Base-by-base conservation (phyloP, 106 monocot species). In the Posidonia australis region DNA sequence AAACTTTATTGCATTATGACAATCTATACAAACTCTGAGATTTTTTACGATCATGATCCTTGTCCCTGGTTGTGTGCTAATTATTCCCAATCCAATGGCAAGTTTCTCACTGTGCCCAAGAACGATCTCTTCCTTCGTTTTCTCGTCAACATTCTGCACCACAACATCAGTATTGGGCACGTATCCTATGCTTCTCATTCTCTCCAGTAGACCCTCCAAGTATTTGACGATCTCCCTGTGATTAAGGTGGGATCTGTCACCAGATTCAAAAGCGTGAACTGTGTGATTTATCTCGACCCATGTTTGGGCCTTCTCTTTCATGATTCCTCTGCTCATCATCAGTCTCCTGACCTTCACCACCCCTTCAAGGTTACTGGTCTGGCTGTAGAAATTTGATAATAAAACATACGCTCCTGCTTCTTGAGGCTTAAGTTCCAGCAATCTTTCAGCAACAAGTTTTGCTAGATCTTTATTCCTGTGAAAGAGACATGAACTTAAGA, bases 31-130 rank as follows among this genome's bases (percentile, higher is more conserved):
- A 10, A 89, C 64, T 46, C 82, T 48, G 36, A 89, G 61, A 61
- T 89, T 85, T 75, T 89, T 89, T 62, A 77, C 82, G 36, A 85
- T 77, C 29, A 78, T 68, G 67, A 85, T 80, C 19, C 70, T 74
- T 67, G 79, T 82, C 6, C 69, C 44, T 7, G 44, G 29, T 23
- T 79, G 77, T 32, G 62, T 67, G 51, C 73, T 73, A n/a, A 76
- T 75, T 3, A 89, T 66, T 12, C 78, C 79, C 58, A 89, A 84
- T 9, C 78, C 74, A 44, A 89, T 68, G 4, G 89, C 84, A 26
- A 89, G 79, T 58, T 83, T 89, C 72, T 89, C 82, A 24, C 80
- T 89, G 51, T 89, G 89, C 41, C 77, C 56, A 13, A 62, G 49
- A 44, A 84, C 58, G 44, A 81, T 23, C 54, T 79, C 80, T 69